phyloP scores from a whole-genome alignment of 116 monocot species.

The Thalassia testudinum region DNA sequence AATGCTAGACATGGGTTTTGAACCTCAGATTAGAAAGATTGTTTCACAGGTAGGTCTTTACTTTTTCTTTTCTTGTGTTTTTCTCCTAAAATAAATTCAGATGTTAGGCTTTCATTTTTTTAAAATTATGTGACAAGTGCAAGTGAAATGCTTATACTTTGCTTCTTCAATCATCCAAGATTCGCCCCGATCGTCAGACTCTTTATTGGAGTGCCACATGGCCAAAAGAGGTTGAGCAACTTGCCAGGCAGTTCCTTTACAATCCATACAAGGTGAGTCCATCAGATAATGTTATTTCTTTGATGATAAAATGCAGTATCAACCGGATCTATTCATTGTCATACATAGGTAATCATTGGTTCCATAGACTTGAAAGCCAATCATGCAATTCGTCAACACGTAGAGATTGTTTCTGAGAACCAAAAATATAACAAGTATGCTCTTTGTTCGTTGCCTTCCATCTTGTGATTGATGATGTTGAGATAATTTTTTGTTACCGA shows the following conservation, averaged over 20 bases:
- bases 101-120: no score
- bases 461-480: background rate
- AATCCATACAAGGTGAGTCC: conserved; percentile 81
- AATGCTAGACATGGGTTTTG: conserved; percentile 99
- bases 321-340: background rate
- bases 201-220: conserved; percentile 99
- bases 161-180: conserved; percentile 22
- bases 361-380: conserved; percentile 96
- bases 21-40: conserved; percentile 98
- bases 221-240: conserved; percentile 98
- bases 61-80: background rate
- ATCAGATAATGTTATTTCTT: background rate
- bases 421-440: conserved; percentile 99
- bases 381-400: conserved; percentile 91
- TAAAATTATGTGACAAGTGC: no score
- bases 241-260: conserved; percentile 82
- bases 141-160: background rate
- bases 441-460: background rate
- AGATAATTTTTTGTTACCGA: background rate
- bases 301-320: background rate
- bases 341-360: conserved; percentile 73
- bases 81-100: background rate
- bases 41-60: conserved; percentile 52
- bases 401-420: conserved; percentile 88
- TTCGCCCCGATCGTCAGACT: conserved; percentile 96